Conservation (phyloP, 306 rosid species). For the peach (Prunus persica) region DNA sequence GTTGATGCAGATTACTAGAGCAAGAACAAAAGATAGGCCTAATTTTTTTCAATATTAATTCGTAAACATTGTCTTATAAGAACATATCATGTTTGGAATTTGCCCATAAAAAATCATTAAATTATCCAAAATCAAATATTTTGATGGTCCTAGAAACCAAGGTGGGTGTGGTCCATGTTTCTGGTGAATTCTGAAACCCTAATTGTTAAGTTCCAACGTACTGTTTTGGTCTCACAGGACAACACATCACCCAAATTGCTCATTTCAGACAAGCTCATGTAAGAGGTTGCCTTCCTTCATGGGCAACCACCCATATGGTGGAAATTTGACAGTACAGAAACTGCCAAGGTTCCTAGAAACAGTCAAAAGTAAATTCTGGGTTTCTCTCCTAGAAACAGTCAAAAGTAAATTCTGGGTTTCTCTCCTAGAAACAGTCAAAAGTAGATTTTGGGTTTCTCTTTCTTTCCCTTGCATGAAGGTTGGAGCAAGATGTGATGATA, state of each 20-base stretch:
- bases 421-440: neutral
- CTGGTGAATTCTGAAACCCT: conserved; percentile 1
- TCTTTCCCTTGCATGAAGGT: neutral
- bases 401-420: neutral
- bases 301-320: neutral
- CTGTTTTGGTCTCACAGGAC: neutral
- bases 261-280: neutral
- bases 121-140: neutral
- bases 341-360: neutral
- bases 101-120: neutral
- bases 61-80: neutral
- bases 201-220: neutral
- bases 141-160: neutral
- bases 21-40: conserved; percentile 1
- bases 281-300: neutral
- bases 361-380: neutral
- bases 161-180: neutral
- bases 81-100: neutral
- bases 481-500: neutral
- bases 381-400: neutral
- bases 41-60: neutral
- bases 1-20: neutral
- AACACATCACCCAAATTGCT: neutral
- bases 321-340: neutral
- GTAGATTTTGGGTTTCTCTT: neutral